Conservation (phyloP, 129 eudicot genomes). For the Saussurea involucrata region DNA sequence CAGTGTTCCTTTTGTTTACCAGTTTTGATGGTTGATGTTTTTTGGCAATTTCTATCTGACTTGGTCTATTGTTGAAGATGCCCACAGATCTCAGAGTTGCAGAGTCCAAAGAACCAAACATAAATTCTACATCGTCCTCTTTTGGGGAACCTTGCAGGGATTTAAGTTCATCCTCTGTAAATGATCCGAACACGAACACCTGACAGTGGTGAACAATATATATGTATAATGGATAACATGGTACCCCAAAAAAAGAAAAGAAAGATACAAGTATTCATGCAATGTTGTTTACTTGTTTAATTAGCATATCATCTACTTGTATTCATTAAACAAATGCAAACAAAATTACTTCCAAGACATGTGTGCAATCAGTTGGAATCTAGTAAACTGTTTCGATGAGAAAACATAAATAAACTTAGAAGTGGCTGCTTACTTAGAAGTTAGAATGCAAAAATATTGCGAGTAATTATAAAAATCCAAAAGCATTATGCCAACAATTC, state of each 20-base stretch:
- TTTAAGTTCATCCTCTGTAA: conserved; percentile 72
- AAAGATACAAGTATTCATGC: too few species aligned
- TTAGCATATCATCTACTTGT: neutral
- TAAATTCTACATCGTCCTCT: conserved; percentile 39
- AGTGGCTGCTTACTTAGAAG: neutral
- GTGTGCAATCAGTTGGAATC: neutral
- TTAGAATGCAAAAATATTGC: neutral
- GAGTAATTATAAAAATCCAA: neutral
- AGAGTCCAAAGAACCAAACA: conserved; percentile 65
- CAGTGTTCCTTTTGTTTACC: conserved; percentile 12
- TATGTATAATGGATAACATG: neutral
- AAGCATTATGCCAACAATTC: neutral
- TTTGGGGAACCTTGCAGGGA: conserved; percentile 45
- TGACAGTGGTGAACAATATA: conserved; percentile 22
- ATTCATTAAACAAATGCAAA: neutral
- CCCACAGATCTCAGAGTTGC: conserved; percentile 58
- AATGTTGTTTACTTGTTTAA: too few species aligned
- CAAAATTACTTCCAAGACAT: neutral
- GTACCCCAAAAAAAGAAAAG: neutral
- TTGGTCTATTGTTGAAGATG: conserved; percentile 31
- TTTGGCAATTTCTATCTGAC: conserved; percentile 17
- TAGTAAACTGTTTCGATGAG: neutral
- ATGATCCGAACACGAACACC: conserved; percentile 76
- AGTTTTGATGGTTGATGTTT: conserved; percentile 21
- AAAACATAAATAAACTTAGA: neutral